Percentiles rank a stretch among this genome's conserved stretches.
Evolutionary conservation across 2,329 filamentous ascomycete species (phyloP).

Genomic region (Talaromyces sp.): DNA sequence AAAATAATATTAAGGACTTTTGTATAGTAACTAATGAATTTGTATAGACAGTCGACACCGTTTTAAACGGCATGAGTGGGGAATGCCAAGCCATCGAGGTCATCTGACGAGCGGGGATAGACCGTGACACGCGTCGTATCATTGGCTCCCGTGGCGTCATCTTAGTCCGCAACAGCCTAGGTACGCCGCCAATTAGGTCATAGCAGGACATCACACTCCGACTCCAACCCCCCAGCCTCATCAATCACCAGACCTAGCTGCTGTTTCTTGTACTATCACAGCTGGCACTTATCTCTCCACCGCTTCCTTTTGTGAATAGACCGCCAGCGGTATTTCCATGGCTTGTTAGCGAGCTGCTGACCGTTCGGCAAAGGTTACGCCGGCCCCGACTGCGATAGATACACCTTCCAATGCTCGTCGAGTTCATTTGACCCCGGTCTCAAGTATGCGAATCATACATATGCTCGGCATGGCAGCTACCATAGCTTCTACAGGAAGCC

Average conservation of each 20-base stretch:
- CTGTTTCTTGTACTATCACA: not conserved
- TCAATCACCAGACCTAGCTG: not conserved
- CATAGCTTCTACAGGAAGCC: conserved; percentile 21
- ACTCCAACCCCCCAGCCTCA: not conserved
- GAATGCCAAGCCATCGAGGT: not conserved
- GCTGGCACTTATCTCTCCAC: not conserved
- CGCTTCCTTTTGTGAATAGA: not conserved
- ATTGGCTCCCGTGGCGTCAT: not conserved
- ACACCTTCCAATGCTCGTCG: not conserved
- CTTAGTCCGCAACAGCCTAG: not conserved
- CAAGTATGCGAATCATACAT: conserved; percentile 8
- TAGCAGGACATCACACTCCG: not conserved
- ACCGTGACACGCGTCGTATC: not conserved
- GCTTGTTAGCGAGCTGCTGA: not conserved
- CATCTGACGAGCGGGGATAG: not conserved
- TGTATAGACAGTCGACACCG: no score
- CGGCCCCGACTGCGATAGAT: not conserved
- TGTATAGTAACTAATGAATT: no score
- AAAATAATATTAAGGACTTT: no score
- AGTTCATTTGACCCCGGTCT: not conserved
- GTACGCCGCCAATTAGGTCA: conserved; percentile 1
- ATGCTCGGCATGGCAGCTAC: conserved; percentile 2
- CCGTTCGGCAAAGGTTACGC: not conserved
- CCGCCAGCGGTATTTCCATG: not conserved
- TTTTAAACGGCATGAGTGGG: no score